These are phyloP conservation scores for Pecoramyces ruminantium DNA, from an alignment of 192 early-diverging fungal species.

Conservation along the genomic window DNA sequence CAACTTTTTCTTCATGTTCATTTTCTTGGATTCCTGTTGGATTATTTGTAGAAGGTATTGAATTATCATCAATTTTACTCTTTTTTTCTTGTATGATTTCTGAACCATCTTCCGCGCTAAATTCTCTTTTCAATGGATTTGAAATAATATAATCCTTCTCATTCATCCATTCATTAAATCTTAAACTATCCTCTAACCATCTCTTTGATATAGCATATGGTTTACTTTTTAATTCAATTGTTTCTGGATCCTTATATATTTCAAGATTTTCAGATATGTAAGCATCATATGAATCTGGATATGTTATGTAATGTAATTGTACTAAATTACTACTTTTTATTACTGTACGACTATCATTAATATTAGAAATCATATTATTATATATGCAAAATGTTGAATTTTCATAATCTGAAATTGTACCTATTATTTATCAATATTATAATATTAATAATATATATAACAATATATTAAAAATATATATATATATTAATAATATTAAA, in stretches of 20 bases:
- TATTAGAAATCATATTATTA: neutral
- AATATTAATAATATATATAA: no score
- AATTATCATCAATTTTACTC: neutral
- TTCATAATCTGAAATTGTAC: neutral
- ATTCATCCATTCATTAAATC: constrained; percentile 68
- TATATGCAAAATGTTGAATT: neutral
- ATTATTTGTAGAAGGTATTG: neutral
- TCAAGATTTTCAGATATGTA: constrained; percentile 46
- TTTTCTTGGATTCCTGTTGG: neutral
- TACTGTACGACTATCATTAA: neutral
- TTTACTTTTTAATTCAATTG: constrained; percentile 40
- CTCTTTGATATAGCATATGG: constrained; percentile 49
- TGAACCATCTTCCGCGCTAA: constrained; percentile 9
- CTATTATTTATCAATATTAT: neutral
- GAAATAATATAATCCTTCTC: constrained; percentile 54
- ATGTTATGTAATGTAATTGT: constrained; percentile 10
- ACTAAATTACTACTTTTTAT: neutral
- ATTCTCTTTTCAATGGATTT: neutral
- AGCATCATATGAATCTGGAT: constrained; percentile 62
- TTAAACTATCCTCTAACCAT: constrained; percentile 59
- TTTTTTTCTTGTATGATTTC: neutral
- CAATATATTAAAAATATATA: no score
- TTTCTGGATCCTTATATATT: constrained; percentile 39
- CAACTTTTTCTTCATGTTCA: neutral
- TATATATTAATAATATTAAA: no score